These are phyloP conservation scores for Pseudoperonospora humuli DNA, from an alignment of 352 stramenopile species.

Conservation along the genomic window DNA sequence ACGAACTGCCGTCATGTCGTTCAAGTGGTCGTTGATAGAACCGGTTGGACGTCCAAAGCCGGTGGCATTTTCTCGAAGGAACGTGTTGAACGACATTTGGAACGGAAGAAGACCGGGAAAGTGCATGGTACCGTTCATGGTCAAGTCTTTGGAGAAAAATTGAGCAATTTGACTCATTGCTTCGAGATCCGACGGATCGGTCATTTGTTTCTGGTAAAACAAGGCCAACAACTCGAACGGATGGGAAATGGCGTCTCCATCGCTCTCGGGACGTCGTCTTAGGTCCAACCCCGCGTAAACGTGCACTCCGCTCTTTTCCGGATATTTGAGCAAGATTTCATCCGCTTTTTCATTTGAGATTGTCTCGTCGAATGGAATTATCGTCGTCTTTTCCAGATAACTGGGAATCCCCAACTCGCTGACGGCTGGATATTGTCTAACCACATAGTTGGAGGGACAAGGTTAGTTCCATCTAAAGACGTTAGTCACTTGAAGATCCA, in stretches of 20 bases:
- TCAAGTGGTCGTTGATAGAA: constrained; percentile 9
- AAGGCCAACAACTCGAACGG: constrained; percentile 30
- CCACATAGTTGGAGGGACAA: neutral
- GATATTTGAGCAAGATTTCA: constrained; percentile 31
- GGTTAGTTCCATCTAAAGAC: too few relatives aligned
- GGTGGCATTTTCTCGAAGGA: constrained; percentile 33
- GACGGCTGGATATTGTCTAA: constrained; percentile 39
- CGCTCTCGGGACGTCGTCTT: too few relatives aligned
- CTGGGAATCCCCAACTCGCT: constrained; percentile 38
- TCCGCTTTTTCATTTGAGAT: constrained; percentile 33
- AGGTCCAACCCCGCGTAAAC: constrained; percentile 54
- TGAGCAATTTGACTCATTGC: too few relatives aligned
- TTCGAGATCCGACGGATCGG: constrained; percentile 17
- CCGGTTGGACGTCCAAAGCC: too few relatives aligned
- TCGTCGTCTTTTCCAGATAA: constrained; percentile 30
- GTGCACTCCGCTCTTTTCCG: constrained; percentile 22
- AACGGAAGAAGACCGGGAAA: constrained; percentile 50
- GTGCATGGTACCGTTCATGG: constrained; percentile 18
- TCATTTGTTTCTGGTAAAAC: constrained; percentile 31
- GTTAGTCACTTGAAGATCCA: too few relatives aligned
- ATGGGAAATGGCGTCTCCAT: constrained; percentile 1
- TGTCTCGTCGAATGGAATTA: constrained; percentile 26
- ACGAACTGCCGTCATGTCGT: too few relatives aligned
- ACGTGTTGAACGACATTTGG: constrained; percentile 46
- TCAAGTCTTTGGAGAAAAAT: constrained; percentile 34